Conservation (phyloP, 2,329 filamentous ascomycete species). For the Xylaria sp. region DNA sequence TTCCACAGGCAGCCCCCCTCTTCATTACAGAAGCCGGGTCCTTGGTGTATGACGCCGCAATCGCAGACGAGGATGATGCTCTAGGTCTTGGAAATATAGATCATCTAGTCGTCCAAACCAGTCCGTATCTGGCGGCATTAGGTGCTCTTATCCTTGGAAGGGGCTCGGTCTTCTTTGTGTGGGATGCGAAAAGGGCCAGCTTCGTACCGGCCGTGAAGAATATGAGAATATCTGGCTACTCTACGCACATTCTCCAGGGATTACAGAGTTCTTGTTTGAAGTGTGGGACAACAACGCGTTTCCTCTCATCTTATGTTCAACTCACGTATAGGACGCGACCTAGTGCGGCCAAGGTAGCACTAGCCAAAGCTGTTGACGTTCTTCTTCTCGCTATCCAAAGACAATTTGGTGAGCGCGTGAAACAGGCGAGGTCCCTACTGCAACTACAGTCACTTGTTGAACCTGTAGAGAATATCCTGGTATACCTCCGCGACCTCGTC, state of each 20-base stretch:
- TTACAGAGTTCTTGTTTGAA: constrained; percentile 60
- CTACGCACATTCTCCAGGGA: constrained; percentile 60
- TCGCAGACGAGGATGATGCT: constrained; percentile 57
- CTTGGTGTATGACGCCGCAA: constrained; percentile 71
- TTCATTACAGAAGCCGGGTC: constrained; percentile 78
- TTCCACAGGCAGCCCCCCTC: constrained; percentile 56
- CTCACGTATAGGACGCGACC: constrained; percentile 57
- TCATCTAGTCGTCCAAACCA: constrained; percentile 59
- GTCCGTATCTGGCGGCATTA: constrained; percentile 66
- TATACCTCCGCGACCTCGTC: constrained; percentile 63
- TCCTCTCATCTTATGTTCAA: constrained; percentile 60
- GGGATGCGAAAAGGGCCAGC: constrained; percentile 61
- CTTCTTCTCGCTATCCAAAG: constrained; percentile 62
- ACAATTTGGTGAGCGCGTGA: constrained; percentile 58
- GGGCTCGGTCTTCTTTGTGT: constrained; percentile 76
- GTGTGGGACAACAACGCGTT: constrained; percentile 60
- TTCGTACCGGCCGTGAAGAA: constrained; percentile 63
- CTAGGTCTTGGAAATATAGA: constrained; percentile 53
- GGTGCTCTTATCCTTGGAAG: constrained; percentile 75
- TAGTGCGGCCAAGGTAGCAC: constrained; percentile 61
- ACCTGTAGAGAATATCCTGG: constrained; percentile 61
- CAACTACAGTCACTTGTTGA: constrained; percentile 63
- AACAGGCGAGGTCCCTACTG: constrained; percentile 60
- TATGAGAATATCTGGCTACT: constrained; percentile 67
- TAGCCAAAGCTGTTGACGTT: constrained; percentile 62